These are phyloP conservation scores for Magnaporthales sp. DNA, from an alignment of 2,329 filamentous ascomycete genomes.

Conservation along the genomic window DNA sequence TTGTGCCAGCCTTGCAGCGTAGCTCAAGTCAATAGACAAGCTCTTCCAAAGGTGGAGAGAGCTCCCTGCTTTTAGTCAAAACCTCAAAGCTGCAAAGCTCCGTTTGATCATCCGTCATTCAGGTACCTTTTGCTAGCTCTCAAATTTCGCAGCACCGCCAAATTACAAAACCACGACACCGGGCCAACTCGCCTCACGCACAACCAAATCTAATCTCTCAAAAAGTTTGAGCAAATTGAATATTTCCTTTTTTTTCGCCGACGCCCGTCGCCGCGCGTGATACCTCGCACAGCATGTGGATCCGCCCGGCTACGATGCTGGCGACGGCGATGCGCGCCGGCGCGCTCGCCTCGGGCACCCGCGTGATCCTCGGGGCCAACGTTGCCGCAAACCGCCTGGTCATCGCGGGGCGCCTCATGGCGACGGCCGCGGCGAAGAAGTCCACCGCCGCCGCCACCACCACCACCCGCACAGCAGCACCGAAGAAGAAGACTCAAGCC, in stretches of 20 bases:
- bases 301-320: conserved; percentile 8
- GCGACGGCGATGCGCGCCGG: background rate
- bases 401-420: conserved; percentile 7
- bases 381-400: conserved; percentile 7
- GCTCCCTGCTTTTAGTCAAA: background rate
- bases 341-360: conserved; percentile 4
- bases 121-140: background rate
- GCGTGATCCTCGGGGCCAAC: conserved; percentile 4
- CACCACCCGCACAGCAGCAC: conserved; percentile 13
- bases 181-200: background rate
- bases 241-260: background rate
- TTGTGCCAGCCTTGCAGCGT: no score
- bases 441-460: background rate
- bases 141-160: background rate
- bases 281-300: background rate
- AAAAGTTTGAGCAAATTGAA: background rate
- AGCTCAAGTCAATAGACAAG: background rate
- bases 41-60: background rate
- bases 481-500: conserved; percentile 17
- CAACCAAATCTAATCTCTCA: background rate
- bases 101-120: background rate
- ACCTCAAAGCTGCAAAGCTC: background rate
- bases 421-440: conserved; percentile 4
- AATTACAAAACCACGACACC: background rate
- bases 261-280: background rate